phyloP scores from a whole-genome alignment of 352 stramenopile species.

The Globisporangium iwayamae region DNA sequence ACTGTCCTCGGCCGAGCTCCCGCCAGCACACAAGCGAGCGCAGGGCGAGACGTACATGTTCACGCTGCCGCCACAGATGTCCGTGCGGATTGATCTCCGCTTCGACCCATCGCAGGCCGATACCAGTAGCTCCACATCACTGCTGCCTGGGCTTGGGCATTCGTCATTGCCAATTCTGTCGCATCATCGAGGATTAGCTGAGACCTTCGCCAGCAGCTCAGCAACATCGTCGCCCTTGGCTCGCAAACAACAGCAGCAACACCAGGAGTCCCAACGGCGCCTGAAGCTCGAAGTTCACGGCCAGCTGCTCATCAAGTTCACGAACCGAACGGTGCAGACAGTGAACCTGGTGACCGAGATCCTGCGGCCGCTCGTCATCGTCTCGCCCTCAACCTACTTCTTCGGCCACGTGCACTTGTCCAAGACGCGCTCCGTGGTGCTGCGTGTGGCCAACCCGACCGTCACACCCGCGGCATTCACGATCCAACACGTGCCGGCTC shows the following conservation, averaged over 20 bases:
- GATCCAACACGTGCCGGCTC: conserved; percentile 52
- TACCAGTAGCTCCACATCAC: background rate
- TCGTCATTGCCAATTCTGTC: background rate
- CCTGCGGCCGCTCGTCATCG: conserved; percentile 47
- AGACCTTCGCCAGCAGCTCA: background rate
- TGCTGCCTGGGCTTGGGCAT: background rate
- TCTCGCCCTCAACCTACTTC: conserved; percentile 58
- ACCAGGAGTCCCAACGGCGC: conserved; percentile 10
- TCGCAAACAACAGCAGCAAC: conserved; percentile 1
- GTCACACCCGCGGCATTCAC: conserved; percentile 47
- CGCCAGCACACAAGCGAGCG: conserved; percentile 45
- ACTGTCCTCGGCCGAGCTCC: conserved; percentile 50
- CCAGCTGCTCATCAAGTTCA: conserved; percentile 63
- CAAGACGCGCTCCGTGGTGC: conserved; percentile 31
- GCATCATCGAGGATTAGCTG: background rate
- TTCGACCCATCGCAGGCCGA: conserved; percentile 32
- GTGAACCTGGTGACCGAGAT: conserved; percentile 47
- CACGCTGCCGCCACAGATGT: conserved; percentile 59
- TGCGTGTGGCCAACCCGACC: conserved; percentile 66
- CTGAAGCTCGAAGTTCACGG: conserved; percentile 34
- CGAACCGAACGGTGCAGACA: conserved; percentile 58
- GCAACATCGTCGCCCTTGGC: background rate
- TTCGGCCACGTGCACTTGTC: conserved; percentile 68
- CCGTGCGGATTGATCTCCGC: conserved; percentile 63
- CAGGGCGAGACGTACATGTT: conserved; percentile 72